Evolutionary conservation across 306 rosid species (phyloP), one percentile per base, ranked within the genome.

Genomic region (Senna siamea): DNA sequence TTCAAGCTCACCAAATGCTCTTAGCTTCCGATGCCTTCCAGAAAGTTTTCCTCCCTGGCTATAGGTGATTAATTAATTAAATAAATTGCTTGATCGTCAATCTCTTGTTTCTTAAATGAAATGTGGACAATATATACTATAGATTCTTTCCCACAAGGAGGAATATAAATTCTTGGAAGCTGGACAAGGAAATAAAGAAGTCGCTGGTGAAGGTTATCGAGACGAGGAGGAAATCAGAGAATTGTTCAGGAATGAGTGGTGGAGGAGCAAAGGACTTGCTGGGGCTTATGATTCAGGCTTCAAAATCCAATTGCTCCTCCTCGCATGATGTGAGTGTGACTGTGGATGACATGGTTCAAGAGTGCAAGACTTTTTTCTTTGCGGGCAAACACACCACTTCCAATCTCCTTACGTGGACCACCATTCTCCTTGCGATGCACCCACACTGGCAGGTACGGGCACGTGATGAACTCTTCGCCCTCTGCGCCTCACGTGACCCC

Each of bases 371-470:
- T 80, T 93, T 93, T 65, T 93, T 93, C 96, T 93, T 93, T 78
- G 98, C 98, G 15, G 98, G 98, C 53, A 93, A 89, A 81, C 96
- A 93, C 61, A 93, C 98, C 81, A 93, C 98, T 35, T 91, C 98
- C 23, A 93, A 91, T 75, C 62, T 93, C 94, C 85, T 93, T 86
- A 93, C 98, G 80, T 93, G 98, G 98, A 81, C 98, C 23, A 93
- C 94, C 75, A 86, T 89, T 64, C 90, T 93, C 47, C 84, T 93
- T 7, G 97, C 98, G 9, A 93, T 91, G 96, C 98, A 93, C 86
- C 97, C 97, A 55, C 89, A 80, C 0, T 93, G 98, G 98, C 98
- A 93, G 83, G 75, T 73, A n/a, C 83, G 14, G 80, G 98, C 98
- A 88, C 97, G 98, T 85, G 94, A 85, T 9, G 98, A 93, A 87